These are phyloP conservation scores for Pythium rishiriense DNA, from an alignment of 352 stramenopile species.

Conservation along the genomic window DNA sequence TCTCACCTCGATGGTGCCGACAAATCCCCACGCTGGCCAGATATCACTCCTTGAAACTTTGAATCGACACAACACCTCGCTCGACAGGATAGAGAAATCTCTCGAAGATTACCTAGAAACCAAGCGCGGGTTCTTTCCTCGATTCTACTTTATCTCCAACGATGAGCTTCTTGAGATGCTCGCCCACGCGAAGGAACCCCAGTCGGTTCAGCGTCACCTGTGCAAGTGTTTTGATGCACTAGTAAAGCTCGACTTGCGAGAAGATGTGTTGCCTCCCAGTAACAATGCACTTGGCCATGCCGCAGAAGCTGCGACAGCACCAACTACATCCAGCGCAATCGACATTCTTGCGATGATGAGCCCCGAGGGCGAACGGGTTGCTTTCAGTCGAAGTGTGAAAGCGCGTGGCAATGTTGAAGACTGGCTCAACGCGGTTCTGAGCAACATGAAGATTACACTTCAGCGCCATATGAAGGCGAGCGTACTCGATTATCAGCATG, in stretches of 20 bases:
- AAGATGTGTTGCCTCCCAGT: slow-evolving; percentile 20
- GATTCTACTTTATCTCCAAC: slow-evolving; percentile 90
- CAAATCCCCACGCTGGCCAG: slow-evolving; percentile 23
- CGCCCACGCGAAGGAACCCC: slow-evolving; percentile 74
- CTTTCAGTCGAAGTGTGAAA: slow-evolving; percentile 77
- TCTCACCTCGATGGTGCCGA: neutral
- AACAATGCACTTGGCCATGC: neutral
- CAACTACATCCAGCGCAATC: slow-evolving; percentile 26
- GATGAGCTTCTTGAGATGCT: slow-evolving; percentile 87
- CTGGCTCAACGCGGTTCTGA: slow-evolving; percentile 74
- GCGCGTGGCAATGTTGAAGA: slow-evolving; percentile 87
- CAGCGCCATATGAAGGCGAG: slow-evolving; percentile 74
- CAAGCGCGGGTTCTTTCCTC: slow-evolving; percentile 81
- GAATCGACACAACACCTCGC: slow-evolving; percentile 64
- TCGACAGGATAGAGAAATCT: slow-evolving; percentile 80
- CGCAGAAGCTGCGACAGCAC: neutral
- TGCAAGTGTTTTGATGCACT: slow-evolving; percentile 87
- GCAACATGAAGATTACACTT: slow-evolving; percentile 73
- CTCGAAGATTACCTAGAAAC: slow-evolving; percentile 83
- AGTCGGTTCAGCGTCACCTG: slow-evolving; percentile 77
- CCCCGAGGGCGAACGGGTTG: slow-evolving; percentile 74
- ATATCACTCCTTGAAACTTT: slow-evolving; percentile 54
- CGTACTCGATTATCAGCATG: slow-evolving; percentile 88
- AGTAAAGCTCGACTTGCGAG: slow-evolving; percentile 72
- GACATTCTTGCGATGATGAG: slow-evolving; percentile 84